Conservation (phyloP, 805 yeast species). For the Candida qinlingensis region DNA sequence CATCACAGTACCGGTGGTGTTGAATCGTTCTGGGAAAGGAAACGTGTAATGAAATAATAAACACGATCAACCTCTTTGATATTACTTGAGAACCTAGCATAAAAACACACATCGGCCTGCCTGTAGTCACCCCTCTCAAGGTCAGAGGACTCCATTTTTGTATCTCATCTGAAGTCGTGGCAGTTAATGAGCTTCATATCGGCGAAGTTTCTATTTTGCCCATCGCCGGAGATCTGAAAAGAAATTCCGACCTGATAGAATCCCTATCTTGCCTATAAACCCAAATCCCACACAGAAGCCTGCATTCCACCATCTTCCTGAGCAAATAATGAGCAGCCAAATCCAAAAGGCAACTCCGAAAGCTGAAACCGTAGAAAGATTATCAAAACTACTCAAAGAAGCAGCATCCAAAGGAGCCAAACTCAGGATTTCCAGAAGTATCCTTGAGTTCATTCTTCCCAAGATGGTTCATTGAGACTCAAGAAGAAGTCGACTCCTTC, state of each 20-base stretch:
- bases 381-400: conserved; percentile 26
- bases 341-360: conserved; percentile 28
- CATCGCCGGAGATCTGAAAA: background rate
- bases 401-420: conserved; percentile 29
- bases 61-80: conserved; percentile 22
- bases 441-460: conserved; percentile 34
- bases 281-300: too few relatives aligned
- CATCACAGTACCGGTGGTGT: conserved; percentile 41
- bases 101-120: conserved; percentile 2
- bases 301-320: background rate
- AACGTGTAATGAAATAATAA: conserved; percentile 33
- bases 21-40: conserved; percentile 36
- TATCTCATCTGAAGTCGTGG: too few relatives aligned
- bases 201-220: background rate
- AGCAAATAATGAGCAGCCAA: conserved; percentile 23
- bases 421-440: conserved; percentile 34
- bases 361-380: conserved; percentile 27
- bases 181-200: too few relatives aligned
- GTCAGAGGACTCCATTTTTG: too few relatives aligned
- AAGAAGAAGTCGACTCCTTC: conserved; percentile 30
- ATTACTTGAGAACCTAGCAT: conserved; percentile 17
- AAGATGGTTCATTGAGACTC: conserved; percentile 30
- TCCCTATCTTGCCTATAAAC: background rate
- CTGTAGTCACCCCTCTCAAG: background rate
- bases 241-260: background rate